Conservation (phyloP, 2,329 filamentous ascomycete genomes). For the Scortechinia acanthostroma region DNA sequence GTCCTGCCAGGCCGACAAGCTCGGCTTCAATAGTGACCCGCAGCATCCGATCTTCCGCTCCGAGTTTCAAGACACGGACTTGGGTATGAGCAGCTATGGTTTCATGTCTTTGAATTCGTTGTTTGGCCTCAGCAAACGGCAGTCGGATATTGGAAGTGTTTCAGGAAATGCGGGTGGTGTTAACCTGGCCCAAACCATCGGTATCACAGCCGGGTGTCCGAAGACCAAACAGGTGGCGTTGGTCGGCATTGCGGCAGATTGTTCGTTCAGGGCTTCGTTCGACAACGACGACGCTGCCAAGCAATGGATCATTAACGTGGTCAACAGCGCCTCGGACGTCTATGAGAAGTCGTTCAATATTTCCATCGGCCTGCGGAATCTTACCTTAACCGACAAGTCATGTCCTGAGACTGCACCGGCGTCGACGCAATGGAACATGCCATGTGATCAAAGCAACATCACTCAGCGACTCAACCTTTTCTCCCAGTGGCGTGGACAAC, state of each 20-base stretch:
- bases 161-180: conserved; percentile 54
- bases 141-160: conserved; percentile 35
- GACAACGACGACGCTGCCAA: conserved; percentile 32
- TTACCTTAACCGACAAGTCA: conserved; percentile 46
- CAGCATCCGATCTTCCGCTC: conserved; percentile 16
- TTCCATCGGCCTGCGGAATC: conserved; percentile 55
- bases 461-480: conserved; percentile 55
- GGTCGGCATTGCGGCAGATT: conserved; percentile 61
- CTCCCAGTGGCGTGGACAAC: conserved; percentile 53
- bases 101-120: conserved; percentile 40
- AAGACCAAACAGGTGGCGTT: conserved; percentile 57
- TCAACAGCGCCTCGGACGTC: conserved; percentile 53
- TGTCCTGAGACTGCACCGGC: conserved; percentile 46
- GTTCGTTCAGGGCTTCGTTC: conserved; percentile 51
- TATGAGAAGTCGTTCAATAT: conserved; percentile 66
- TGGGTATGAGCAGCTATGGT: conserved; percentile 30
- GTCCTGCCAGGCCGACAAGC: conserved; percentile 42
- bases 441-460: conserved; percentile 40
- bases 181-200: conserved; percentile 52
- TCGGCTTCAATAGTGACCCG: conserved; percentile 45
- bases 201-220: conserved; percentile 52
- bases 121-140: conserved; percentile 43
- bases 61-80: neutral
- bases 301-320: conserved; percentile 50
- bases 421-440: conserved; percentile 55